phyloP scores from a whole-genome alignment of 2,329 filamentous ascomycete species.

The Pyrenochaeta sp. region DNA sequence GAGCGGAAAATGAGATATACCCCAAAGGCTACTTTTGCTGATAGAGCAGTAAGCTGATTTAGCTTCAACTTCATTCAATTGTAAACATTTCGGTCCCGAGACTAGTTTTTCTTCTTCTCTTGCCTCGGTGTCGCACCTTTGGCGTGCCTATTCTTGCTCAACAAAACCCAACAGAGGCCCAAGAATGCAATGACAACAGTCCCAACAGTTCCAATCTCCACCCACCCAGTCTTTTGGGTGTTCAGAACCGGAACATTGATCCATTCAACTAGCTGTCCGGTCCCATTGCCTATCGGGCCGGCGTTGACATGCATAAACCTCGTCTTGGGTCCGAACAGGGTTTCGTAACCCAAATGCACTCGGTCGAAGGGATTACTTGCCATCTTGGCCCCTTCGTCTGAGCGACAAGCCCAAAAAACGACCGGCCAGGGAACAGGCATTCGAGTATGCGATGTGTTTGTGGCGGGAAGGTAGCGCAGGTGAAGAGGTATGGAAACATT shows the following conservation, averaged over 20 bases:
- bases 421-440: conserved; percentile 78
- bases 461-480: conserved; percentile 74
- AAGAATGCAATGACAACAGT: conserved; percentile 54
- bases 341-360: conserved; percentile 84
- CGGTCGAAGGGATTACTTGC: conserved; percentile 84
- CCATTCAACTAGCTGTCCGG: conserved; percentile 34
- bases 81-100: too few species aligned
- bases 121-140: conserved; percentile 10
- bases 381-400: conserved; percentile 71
- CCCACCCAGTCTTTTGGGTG: conserved; percentile 40
- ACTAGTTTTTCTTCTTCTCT: conserved; percentile 32
- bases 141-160: conserved; percentile 18
- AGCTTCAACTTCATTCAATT: too few species aligned
- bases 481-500: conserved; percentile 80
- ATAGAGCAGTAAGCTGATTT: too few species aligned
- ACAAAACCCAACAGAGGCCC: conserved; percentile 54
- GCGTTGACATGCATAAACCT: conserved; percentile 77
- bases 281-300: conserved; percentile 9
- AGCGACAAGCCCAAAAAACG: conserved; percentile 88
- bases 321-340: conserved; percentile 76
- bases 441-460: conserved; percentile 38
- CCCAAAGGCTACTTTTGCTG: too few species aligned
- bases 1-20: too few species aligned
- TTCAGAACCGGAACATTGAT: conserved; percentile 55
- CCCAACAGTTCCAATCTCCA: conserved; percentile 53